Evolutionary conservation across 2,329 filamentous ascomycete species (phyloP).

Genomic region (Metarhizium robertsii): DNA sequence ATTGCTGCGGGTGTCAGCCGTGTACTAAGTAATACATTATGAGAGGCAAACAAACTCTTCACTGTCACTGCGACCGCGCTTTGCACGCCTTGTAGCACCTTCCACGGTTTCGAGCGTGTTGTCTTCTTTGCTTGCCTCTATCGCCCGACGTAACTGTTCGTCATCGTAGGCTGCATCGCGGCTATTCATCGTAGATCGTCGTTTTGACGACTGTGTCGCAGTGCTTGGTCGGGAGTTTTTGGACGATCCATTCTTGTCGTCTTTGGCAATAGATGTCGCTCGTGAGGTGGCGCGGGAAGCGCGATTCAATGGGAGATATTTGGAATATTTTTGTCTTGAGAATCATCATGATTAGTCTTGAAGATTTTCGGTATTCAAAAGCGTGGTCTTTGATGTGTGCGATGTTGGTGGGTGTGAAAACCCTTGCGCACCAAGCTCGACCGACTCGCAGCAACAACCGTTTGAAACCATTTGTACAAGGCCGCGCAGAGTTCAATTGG

Average conservation of each 20-base stretch:
- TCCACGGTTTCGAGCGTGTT: constrained; percentile 41
- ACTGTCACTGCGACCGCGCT: constrained; percentile 81
- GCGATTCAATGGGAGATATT: constrained; percentile 52
- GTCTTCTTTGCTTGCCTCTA: constrained; percentile 91
- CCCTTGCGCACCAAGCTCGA: neutral
- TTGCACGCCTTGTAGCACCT: constrained; percentile 55
- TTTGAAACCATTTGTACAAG: neutral
- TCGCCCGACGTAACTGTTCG: constrained; percentile 76
- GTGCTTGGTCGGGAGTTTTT: constrained; percentile 47
- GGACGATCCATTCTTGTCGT: constrained; percentile 44
- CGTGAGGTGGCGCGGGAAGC: constrained; percentile 48
- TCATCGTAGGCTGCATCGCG: constrained; percentile 92
- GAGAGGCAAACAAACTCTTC: constrained; percentile 65
- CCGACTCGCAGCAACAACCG: neutral
- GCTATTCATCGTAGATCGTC: constrained; percentile 95
- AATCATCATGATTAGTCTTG: constrained; percentile 26
- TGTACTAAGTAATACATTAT: no score
- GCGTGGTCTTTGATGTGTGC: neutral
- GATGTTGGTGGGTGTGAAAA: neutral
- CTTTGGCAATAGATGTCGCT: constrained; percentile 57
- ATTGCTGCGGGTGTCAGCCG: constrained; percentile 12
- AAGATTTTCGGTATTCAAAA: neutral
- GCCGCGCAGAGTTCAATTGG: neutral
- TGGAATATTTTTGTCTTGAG: constrained; percentile 54
- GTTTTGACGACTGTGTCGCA: constrained; percentile 56